Percentiles rank a stretch among this genome's conserved stretches.
These are phyloP conservation scores for Colletotrichum sp. DNA, from an alignment of 2,329 filamentous ascomycete genomes.

Conservation along the genomic window DNA sequence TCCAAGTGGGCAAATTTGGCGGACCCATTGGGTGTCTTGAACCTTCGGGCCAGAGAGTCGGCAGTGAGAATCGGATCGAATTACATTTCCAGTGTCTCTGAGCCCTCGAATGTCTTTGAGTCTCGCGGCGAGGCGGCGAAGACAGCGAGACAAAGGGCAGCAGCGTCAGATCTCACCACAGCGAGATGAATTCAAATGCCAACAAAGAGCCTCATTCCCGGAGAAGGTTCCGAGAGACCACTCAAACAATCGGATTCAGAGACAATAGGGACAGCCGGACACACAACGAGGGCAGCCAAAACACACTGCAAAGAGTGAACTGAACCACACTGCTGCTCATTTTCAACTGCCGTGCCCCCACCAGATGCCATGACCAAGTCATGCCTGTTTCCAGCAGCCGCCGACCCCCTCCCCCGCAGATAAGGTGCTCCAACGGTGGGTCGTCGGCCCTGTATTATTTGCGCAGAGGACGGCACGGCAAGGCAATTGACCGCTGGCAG, in stretches of 20 bases:
- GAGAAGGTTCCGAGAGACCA: background rate
- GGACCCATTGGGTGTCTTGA: background rate
- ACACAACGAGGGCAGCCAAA: background rate
- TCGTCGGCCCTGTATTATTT: background rate
- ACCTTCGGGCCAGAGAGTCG: slow-evolving; percentile 4
- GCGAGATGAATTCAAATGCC: background rate
- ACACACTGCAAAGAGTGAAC: background rate
- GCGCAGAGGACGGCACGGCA: background rate
- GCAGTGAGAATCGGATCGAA: slow-evolving; percentile 3
- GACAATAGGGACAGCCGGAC: background rate
- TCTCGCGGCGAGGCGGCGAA: background rate
- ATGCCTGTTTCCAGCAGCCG: slow-evolving; percentile 8
- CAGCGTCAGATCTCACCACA: background rate
- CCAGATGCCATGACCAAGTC: background rate
- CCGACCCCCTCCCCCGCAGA: slow-evolving; percentile 5
- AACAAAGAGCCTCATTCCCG: background rate
- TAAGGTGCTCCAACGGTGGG: slow-evolving; percentile 1
- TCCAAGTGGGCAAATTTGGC: background rate
- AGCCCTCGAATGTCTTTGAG: background rate
- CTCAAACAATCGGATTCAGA: background rate
- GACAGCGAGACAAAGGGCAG: background rate
- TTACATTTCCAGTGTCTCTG: background rate
- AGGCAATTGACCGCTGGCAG: background rate
- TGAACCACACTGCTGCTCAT: background rate
- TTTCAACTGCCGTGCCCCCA: slow-evolving; percentile 19